Evolutionary conservation across 2,329 filamentous ascomycete species (phyloP).

Genomic region (Penicillium fuscoglaucum): DNA sequence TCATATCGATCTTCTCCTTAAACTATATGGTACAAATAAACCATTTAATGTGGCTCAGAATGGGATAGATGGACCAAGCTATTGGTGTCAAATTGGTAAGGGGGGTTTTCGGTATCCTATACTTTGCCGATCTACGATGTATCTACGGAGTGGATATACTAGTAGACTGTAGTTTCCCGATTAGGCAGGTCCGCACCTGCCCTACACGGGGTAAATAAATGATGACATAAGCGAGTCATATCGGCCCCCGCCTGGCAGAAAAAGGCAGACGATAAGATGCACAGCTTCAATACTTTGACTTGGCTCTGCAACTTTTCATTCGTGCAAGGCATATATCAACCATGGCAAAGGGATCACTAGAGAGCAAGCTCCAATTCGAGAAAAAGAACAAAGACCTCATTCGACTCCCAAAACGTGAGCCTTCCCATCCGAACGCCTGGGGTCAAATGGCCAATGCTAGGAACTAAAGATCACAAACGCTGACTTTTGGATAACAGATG

Average conservation of each 20-base stretch:
- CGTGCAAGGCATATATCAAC: neutral
- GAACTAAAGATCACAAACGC: constrained; percentile 5
- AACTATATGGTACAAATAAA: neutral
- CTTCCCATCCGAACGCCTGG: neutral
- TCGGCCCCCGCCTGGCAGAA: constrained; percentile 16
- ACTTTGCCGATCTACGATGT: neutral
- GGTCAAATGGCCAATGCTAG: neutral
- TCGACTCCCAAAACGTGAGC: constrained; percentile 40
- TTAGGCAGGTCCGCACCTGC: neutral
- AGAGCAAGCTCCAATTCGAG: constrained; percentile 38
- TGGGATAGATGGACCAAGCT: no score
- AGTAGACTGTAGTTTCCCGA: neutral
- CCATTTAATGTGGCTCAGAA: neutral
- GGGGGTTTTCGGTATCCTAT: no score
- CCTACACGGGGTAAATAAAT: neutral
- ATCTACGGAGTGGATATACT: no score
- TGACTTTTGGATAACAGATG: constrained; percentile 37
- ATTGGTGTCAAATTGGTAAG: neutral
- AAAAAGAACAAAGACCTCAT: constrained; percentile 40
- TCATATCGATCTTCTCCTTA: neutral
- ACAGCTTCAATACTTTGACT: constrained; percentile 1
- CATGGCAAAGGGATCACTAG: constrained; percentile 28
- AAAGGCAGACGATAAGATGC: constrained; percentile 16
- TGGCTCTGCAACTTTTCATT: neutral
- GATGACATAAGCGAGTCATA: constrained; percentile 1